Conservation (phyloP, 441 rosid species). For the Croton laevigatus region DNA sequence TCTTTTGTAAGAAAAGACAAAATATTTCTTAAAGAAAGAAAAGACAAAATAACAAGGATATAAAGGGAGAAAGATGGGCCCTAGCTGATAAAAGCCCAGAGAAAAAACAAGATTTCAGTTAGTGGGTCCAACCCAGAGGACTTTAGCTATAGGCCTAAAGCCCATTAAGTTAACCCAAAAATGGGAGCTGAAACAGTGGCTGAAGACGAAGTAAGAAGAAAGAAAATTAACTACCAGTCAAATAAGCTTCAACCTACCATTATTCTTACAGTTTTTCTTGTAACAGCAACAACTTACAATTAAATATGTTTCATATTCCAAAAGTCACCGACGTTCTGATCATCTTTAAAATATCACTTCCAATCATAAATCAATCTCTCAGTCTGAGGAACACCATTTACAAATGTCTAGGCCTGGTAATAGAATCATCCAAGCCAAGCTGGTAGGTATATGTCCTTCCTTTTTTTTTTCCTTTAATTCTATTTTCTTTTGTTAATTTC, state of each 20-base stretch:
- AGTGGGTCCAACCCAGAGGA: too few species aligned
- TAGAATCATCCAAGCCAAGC: slow-evolving; percentile 64
- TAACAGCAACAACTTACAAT: slow-evolving; percentile 15
- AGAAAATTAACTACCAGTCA: slow-evolving; percentile 19
- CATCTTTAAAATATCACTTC: background rate
- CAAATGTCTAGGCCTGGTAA: slow-evolving; percentile 53
- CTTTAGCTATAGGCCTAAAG: too few species aligned
- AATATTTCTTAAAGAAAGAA: too few species aligned
- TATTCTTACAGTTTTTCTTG: slow-evolving; percentile 3
- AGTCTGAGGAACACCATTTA: background rate
- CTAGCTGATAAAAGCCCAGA: background rate
- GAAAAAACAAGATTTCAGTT: too few species aligned
- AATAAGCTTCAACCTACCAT: slow-evolving; percentile 10
- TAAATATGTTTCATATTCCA: background rate
- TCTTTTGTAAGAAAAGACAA: too few species aligned
- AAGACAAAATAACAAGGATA: too few species aligned
- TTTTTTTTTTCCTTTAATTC: background rate
- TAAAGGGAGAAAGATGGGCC: background rate
- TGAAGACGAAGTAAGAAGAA: background rate
- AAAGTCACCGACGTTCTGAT: background rate
- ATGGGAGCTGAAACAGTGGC: too few species aligned
- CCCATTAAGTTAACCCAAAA: too few species aligned
- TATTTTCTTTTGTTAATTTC: background rate
- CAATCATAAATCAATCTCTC: background rate
- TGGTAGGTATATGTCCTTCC: slow-evolving; percentile 58